A percentile compares a stretch with the other conserved stretches of the same genome.
phyloP scores from a whole-genome alignment of 768 basidiomycete genomes.

The Suillus subluteus region DNA sequence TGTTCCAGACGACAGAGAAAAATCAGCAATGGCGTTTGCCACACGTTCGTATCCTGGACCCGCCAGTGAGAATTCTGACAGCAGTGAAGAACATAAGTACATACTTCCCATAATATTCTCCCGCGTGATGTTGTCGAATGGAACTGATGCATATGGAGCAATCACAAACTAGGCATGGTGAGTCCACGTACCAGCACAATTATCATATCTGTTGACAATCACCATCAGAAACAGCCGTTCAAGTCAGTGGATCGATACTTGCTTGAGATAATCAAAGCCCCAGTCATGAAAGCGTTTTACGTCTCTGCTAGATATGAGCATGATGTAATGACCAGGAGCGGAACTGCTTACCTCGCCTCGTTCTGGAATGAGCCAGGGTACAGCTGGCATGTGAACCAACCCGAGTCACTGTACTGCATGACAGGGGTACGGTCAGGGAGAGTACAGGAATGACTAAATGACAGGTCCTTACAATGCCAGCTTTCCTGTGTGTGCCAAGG shows the following conservation, averaged over 20 bases:
- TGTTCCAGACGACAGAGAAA: slow-evolving; percentile 51
- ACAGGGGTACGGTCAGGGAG: not conserved
- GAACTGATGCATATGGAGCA: slow-evolving; percentile 40
- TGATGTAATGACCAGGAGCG: not conserved
- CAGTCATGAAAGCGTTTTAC: slow-evolving; percentile 61
- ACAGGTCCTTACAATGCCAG: slow-evolving; percentile 55
- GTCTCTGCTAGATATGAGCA: slow-evolving; percentile 44
- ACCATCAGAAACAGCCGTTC: not conserved
- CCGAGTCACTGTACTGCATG: slow-evolving; percentile 63
- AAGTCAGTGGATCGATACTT: slow-evolving; percentile 19
- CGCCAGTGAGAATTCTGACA: not conserved
- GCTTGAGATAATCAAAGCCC: slow-evolving; percentile 73
- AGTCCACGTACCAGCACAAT: slow-evolving; percentile 49
- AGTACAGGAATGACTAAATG: not conserved
- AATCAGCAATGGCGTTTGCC: slow-evolving; percentile 56
- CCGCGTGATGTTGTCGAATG: slow-evolving; percentile 58
- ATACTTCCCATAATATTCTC: slow-evolving; percentile 59
- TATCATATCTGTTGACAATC: slow-evolving; percentile 51
- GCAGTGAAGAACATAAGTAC: slow-evolving; percentile 22
- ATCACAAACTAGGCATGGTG: not conserved
- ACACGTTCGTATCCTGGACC: slow-evolving; percentile 59
- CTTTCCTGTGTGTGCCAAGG: slow-evolving; percentile 43
- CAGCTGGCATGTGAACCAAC: slow-evolving; percentile 67
- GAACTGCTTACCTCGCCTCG: slow-evolving; percentile 50
- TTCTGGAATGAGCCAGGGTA: slow-evolving; percentile 71